A percentile compares a stretch with the other conserved stretches of the same genome.
Conservation (phyloP, 768 basidiomycete species). For the Agrocybe pediades region DNA sequence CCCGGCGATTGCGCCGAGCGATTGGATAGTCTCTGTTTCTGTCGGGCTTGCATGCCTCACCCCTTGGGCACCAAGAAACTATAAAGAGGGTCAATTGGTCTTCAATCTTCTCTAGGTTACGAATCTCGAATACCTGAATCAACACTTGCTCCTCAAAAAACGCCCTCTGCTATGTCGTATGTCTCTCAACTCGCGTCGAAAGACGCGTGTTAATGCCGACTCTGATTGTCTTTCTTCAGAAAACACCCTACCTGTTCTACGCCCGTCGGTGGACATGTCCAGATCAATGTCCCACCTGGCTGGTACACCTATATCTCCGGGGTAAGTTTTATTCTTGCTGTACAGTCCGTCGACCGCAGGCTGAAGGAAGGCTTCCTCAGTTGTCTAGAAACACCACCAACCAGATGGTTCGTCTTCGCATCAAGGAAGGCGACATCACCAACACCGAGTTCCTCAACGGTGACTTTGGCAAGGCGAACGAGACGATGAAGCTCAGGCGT, state of each 20-base stretch:
- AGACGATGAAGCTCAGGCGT: constrained; percentile 4
- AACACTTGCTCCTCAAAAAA: too few relatives aligned
- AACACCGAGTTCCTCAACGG: neutral
- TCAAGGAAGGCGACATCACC: neutral
- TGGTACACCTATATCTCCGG: constrained; percentile 1
- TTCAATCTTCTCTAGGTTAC: too few relatives aligned
- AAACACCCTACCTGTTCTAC: neutral
- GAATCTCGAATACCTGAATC: too few relatives aligned
- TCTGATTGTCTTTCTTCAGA: neutral
- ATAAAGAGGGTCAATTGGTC: too few relatives aligned
- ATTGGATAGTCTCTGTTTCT: too few relatives aligned
- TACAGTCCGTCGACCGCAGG: neutral
- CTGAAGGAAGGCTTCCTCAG: neutral
- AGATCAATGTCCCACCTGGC: neutral
- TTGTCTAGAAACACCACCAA: neutral
- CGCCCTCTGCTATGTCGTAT: too few relatives aligned
- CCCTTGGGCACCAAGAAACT: too few relatives aligned
- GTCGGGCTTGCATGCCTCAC: too few relatives aligned
- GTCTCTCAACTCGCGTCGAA: too few relatives aligned
- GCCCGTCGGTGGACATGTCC: neutral
- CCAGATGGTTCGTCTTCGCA: neutral
- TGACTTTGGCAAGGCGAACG: neutral
- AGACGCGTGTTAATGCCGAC: too few relatives aligned
- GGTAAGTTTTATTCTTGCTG: neutral
- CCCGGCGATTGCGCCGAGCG: too few relatives aligned